phyloP scores from a whole-genome alignment of 192 early-diverging fungal species.

The Podila epicladia region DNA sequence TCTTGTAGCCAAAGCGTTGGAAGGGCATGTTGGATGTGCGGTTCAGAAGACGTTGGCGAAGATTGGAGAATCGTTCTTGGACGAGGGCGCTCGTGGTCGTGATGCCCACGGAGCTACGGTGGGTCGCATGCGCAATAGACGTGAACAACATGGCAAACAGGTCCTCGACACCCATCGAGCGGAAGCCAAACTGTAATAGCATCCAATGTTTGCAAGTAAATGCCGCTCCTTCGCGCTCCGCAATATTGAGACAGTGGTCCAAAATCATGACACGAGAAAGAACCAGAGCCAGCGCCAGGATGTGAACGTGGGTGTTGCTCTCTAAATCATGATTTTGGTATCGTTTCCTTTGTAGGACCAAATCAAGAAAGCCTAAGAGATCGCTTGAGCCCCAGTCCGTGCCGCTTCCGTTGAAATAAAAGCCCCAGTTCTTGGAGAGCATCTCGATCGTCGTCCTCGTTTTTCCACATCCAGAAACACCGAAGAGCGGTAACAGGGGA shows the following conservation, averaged over 20 bases:
- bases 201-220: constrained; percentile 33
- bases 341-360: constrained; percentile 8
- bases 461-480: constrained; percentile 41
- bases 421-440: too few species aligned
- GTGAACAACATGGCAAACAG: constrained; percentile 22
- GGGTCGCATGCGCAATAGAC: not conserved
- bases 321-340: not conserved
- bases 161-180: constrained; percentile 13
- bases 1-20: constrained; percentile 12
- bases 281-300: constrained; percentile 21
- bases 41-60: constrained; percentile 13
- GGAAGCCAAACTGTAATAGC: constrained; percentile 14
- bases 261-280: constrained; percentile 23
- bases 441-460: too few species aligned
- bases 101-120: not conserved
- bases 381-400: constrained; percentile 16
- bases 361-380: constrained; percentile 6
- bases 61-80: constrained; percentile 8
- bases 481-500: constrained; percentile 19
- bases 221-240: constrained; percentile 10
- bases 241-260: constrained; percentile 16
- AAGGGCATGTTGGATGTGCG: not conserved
- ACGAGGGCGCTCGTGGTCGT: constrained; percentile 2
- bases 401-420: too few species aligned
- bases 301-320: constrained; percentile 3